These are phyloP conservation scores for Stygiomarasmius scandens DNA, from an alignment of 1,284 basidiomycete genomes.

Conservation along the genomic window DNA sequence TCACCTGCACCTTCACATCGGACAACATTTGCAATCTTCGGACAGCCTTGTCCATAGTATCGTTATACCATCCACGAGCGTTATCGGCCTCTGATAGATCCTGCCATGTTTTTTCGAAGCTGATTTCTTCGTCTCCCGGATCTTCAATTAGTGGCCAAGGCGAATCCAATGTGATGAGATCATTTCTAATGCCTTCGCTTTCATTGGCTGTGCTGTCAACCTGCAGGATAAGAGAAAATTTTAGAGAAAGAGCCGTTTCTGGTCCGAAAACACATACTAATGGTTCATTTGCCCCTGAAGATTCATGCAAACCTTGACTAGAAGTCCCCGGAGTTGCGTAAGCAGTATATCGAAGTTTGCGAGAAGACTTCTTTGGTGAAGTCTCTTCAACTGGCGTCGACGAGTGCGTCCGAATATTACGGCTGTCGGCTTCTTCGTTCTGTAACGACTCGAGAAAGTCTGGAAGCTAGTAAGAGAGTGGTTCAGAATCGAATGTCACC, in stretches of 20 bases:
- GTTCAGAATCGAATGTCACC: conserved; percentile 11
- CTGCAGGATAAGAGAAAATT: neutral
- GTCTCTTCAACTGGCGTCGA: conserved; percentile 24
- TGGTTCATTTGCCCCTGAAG: neutral
- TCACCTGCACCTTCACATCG: conserved; percentile 42
- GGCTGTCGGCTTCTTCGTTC: conserved; percentile 6
- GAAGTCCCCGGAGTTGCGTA: conserved; percentile 60
- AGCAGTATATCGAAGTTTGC: conserved; percentile 67
- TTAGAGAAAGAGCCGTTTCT: too few relatives aligned
- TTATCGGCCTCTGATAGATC: conserved; percentile 44
- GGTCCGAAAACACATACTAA: too few relatives aligned
- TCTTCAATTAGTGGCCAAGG: conserved; percentile 32
- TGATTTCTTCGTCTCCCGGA: conserved; percentile 29
- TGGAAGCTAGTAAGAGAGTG: conserved; percentile 53
- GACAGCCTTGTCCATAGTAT: conserved; percentile 52
- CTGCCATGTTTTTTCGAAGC: conserved; percentile 63
- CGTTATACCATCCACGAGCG: conserved; percentile 69
- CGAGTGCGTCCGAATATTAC: neutral
- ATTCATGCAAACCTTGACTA: neutral
- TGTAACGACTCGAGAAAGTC: conserved; percentile 64
- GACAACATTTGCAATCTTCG: conserved; percentile 53
- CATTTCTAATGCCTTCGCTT: conserved; percentile 40
- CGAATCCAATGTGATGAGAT: conserved; percentile 72
- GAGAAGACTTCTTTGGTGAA: conserved; percentile 31
- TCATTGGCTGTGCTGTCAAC: conserved; percentile 20